Conservation (phyloP, 1,139 yeast genomes). For the Candida sanyaensis region DNA sequence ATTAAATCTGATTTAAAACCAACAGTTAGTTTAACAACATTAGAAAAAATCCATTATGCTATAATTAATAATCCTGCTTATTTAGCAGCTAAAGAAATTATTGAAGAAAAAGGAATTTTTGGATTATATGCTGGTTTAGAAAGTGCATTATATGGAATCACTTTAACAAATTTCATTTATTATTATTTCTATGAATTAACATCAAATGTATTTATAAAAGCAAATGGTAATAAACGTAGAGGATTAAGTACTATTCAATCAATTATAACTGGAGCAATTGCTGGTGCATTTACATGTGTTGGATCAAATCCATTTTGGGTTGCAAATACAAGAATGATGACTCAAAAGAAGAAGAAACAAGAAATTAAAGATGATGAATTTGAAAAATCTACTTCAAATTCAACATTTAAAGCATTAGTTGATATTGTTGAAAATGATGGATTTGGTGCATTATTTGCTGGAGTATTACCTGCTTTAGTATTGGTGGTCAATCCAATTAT, state of each 20-base stretch:
- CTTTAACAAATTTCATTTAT: conserved; percentile 83
- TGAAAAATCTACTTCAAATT: conserved; percentile 15
- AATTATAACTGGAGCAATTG: conserved; percentile 78
- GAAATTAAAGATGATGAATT: not conserved
- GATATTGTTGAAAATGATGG: conserved; percentile 77
- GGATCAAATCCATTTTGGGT: conserved; percentile 97
- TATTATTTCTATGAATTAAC: conserved; percentile 86
- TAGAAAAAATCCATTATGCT: conserved; percentile 22
- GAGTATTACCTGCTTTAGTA: conserved; percentile 83
- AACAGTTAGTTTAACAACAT: conserved; percentile 12
- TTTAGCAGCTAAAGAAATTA: conserved; percentile 47
- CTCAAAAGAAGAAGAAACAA: conserved; percentile 48
- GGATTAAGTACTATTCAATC: conserved; percentile 70
- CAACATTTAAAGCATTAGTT: conserved; percentile 54
- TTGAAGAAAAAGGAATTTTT: conserved; percentile 61
- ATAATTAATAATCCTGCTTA: conserved; percentile 27
- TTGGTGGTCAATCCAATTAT: conserved; percentile 87
- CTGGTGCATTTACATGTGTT: conserved; percentile 84
- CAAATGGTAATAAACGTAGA: conserved; percentile 26
- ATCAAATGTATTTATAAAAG: conserved; percentile 53
- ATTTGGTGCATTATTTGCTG: conserved; percentile 69
- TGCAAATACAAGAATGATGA: conserved; percentile 81
- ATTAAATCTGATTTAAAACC: conserved; percentile 13
- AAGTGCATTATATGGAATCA: conserved; percentile 83
- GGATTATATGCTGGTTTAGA: conserved; percentile 87